phyloP scores from a whole-genome alignment of 225 moss, liverwort and hornwort genomes.

The Physcomitrium patens region DNA sequence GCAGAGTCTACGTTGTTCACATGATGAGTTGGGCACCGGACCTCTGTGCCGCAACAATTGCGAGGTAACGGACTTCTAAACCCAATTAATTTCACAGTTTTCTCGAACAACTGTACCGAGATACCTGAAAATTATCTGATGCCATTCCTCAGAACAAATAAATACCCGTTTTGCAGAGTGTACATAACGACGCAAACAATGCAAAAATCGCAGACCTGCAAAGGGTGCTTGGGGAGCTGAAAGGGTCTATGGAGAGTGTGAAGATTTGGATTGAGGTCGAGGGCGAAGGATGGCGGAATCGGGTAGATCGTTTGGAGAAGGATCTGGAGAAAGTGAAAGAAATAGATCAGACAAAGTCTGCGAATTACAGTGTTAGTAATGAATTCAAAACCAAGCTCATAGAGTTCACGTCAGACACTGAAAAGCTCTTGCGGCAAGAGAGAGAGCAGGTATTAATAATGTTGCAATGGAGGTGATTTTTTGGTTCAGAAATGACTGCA shows the following conservation, averaged over 20 bases:
- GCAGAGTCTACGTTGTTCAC: constrained; percentile 27
- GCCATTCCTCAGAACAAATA: not conserved
- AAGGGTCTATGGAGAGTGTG: constrained; percentile 84
- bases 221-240: constrained; percentile 79
- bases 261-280: constrained; percentile 89
- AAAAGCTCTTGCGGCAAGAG: constrained; percentile 72
- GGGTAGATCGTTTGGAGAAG: constrained; percentile 84
- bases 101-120: not conserved
- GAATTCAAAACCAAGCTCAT: constrained; percentile 67
- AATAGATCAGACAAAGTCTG: constrained; percentile 58
- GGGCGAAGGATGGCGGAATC: constrained; percentile 87
- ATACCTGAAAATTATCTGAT: not conserved
- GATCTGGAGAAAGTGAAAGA: constrained; percentile 85
- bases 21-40: constrained; percentile 30
- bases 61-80: constrained; percentile 34
- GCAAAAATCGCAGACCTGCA: constrained; percentile 79
- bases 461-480: not conserved
- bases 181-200: constrained; percentile 63
- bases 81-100: not conserved
- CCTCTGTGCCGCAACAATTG: constrained; percentile 31
- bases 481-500: constrained; percentile 4
- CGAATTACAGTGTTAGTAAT: constrained; percentile 67
- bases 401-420: constrained; percentile 68
- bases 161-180: constrained; percentile 38
- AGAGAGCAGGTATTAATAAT: constrained; percentile 50